A percentile compares a stretch with the other conserved stretches of the same genome.
These are phyloP conservation scores for Stemphylium lycopersici DNA, from an alignment of 2,329 filamentous ascomycete species.

Conservation along the genomic window DNA sequence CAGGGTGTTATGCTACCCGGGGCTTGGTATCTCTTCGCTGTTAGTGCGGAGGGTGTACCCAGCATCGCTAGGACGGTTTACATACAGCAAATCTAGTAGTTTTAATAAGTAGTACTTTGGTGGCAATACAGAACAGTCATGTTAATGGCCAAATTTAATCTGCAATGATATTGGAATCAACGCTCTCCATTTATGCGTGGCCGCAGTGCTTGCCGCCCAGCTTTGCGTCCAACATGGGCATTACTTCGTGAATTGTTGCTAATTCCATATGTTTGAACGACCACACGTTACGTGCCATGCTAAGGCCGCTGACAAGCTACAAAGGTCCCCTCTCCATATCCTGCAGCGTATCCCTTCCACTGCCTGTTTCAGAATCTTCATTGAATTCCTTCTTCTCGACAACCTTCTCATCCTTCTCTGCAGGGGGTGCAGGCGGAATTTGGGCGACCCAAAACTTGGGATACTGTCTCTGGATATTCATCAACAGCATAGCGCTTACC, in stretches of 20 bases:
- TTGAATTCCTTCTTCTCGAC: conserved; percentile 8
- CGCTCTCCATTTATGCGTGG: too few species aligned
- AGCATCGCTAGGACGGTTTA: conserved; percentile 24
- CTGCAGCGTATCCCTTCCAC: conserved; percentile 16
- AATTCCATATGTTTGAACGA: too few species aligned
- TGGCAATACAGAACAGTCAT: background rate
- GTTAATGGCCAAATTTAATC: too few species aligned
- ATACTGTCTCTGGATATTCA: conserved; percentile 54
- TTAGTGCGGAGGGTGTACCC: conserved; percentile 23
- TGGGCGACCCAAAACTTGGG: conserved; percentile 56
- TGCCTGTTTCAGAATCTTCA: conserved; percentile 18
- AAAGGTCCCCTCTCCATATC: conserved; percentile 28
- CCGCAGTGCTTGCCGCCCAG: too few species aligned
- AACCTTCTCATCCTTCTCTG: conserved; percentile 17
- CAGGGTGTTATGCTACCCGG: conserved; percentile 21
- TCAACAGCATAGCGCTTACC: conserved; percentile 49
- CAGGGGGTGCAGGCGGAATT: conserved; percentile 28
- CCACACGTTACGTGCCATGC: too few species aligned
- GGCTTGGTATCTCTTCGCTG: conserved; percentile 27
- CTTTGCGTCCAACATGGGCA: too few species aligned
- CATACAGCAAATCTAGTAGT: conserved; percentile 3
- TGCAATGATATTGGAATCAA: too few species aligned
- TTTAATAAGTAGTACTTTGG: background rate
- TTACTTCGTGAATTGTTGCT: too few species aligned
- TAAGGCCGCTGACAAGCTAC: background rate